These are phyloP conservation scores for Saccharomyces paradoxus DNA, from an alignment of 805 yeast species.

Conservation along the genomic window DNA sequence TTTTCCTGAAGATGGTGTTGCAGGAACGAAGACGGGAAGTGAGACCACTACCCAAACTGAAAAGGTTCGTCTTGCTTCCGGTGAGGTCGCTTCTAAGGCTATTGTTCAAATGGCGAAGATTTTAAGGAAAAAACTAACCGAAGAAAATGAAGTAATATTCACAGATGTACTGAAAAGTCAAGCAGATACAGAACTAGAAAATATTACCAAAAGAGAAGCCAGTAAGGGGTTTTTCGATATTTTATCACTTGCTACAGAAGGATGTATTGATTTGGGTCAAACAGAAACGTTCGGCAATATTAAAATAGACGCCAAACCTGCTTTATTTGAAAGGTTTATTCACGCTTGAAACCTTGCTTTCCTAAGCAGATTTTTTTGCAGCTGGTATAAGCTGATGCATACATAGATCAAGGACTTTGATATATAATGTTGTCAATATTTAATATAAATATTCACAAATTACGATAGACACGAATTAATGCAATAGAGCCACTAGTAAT, in stretches of 20 bases:
- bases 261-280: slow-evolving; percentile 59
- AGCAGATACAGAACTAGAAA: background rate
- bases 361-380: no score
- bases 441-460: background rate
- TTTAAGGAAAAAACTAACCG: slow-evolving; percentile 15
- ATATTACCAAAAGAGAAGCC: slow-evolving; percentile 19
- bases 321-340: slow-evolving; percentile 28
- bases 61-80: slow-evolving; percentile 12
- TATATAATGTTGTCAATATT: background rate
- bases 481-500: background rate
- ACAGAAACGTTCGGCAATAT: slow-evolving; percentile 53
- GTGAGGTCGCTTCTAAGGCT: slow-evolving; percentile 22
- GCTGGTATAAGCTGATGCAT: background rate
- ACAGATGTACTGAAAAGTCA: slow-evolving; percentile 7
- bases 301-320: slow-evolving; percentile 39
- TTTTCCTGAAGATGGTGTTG: background rate
- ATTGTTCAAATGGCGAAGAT: slow-evolving; percentile 24
- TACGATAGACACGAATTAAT: background rate
- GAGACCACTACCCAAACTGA: slow-evolving; percentile 2
- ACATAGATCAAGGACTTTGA: background rate
- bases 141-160: slow-evolving; percentile 9
- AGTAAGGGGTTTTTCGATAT: slow-evolving; percentile 62
- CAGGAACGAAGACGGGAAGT: background rate
- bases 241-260: slow-evolving; percentile 71
- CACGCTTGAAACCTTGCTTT: slow-evolving; percentile 6